Conservation (phyloP, 441 rosid species). For the Arabidopsis lyrata region DNA sequence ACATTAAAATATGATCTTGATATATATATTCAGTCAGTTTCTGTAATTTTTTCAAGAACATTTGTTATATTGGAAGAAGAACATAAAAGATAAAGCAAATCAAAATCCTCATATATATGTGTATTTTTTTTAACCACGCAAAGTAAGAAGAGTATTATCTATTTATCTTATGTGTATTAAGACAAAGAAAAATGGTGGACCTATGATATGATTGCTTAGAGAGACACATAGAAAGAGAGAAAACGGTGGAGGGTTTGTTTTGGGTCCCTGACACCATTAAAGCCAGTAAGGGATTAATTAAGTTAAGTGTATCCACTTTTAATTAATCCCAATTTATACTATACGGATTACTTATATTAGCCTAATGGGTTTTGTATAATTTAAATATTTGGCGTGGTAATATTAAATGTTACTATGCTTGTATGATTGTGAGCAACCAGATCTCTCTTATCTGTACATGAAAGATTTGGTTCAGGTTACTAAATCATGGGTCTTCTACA, state of each 20-base stretch:
- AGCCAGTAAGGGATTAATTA: slow-evolving; percentile 2
- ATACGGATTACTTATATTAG: background rate
- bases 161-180: too few species aligned
- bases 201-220: slow-evolving; percentile 7
- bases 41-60: background rate
- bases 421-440: slow-evolving; percentile 17
- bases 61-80: too few species aligned
- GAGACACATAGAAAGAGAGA: background rate
- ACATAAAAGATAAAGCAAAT: too few species aligned
- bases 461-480: slow-evolving; percentile 29
- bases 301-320: slow-evolving; percentile 5
- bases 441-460: slow-evolving; percentile 10
- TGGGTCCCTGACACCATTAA: slow-evolving; percentile 7
- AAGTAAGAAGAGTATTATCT: too few species aligned
- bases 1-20: too few species aligned
- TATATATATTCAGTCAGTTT: background rate
- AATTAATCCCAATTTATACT: background rate
- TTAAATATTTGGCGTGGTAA: background rate
- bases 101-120: too few species aligned
- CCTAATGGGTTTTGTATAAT: slow-evolving; percentile 2
- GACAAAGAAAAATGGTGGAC: slow-evolving; percentile 10
- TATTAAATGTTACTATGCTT: slow-evolving; percentile 13
- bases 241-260: slow-evolving; percentile 16
- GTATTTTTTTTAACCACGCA: too few species aligned
- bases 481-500: slow-evolving; percentile 29